Base-by-base conservation (phyloP, 495 filamentous ascomycete species). In the Symbiotaphrina buchneri region DNA sequence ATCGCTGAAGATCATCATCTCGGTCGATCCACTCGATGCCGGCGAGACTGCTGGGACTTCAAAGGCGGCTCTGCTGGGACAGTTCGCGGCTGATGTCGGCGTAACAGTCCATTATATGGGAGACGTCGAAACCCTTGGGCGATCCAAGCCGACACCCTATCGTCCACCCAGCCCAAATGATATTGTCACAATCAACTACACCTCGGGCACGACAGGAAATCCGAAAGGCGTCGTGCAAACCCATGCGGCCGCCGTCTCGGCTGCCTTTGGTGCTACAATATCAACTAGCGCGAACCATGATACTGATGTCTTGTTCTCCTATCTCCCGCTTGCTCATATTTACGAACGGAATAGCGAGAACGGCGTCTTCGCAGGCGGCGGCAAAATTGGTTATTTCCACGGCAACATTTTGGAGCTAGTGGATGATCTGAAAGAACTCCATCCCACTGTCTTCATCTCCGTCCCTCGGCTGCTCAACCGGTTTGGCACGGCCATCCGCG, bases 111-210 rank as follows among this genome's bases (percentile, higher is more conserved):
- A 79, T 46, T 74, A 68, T 18, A 71, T 95, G 26, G 50, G 59
- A 25, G 68, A 87, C 32, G 68, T 77, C 2, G 90, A 97, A 53
- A 62, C 68, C 27, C 39, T 93, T 8, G 87, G 90, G 11, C 67
- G 58, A 23, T 51, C 64, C 14, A 65, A 68, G 4, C 71, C 71
- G 18, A 61, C 67, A 20, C 63, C 72, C 26, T 56, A 64, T 47
- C 71, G 69, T 30, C 65, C 74, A 19, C 85, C 87, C 6, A 53
- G 51, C 19, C 66, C 76, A 0, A 63, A 74, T 2, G 83, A 94
- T 44, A 61, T 76, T 42, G 61, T 91, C 34, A 95, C 87, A 20
- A 83, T 97, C 54, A 97, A 95, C 56, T 97, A 97, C 55, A 97
- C 87, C 6, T 91, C 80, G 8, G 87, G 87, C 11, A 97, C 87